These are phyloP conservation scores for Penicillium macrosclerotiorum DNA, from an alignment of 495 filamentous ascomycete species.

Conservation along the genomic window DNA sequence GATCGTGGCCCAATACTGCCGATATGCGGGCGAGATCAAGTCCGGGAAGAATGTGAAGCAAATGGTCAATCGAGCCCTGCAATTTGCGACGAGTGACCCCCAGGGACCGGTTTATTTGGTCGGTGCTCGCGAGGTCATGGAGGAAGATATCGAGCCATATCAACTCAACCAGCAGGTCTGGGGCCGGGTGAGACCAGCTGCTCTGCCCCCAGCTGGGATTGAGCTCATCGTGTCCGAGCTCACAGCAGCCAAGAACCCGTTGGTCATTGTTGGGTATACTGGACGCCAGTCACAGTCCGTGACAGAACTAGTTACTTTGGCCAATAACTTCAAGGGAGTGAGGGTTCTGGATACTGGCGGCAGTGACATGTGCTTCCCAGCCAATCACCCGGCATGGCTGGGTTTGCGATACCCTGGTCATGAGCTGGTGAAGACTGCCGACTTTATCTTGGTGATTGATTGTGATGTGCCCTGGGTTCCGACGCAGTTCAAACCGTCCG, in stretches of 20 bases:
- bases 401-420: constrained; percentile 78
- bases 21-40: constrained; percentile 89
- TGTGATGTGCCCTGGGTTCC: constrained; percentile 80
- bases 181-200: constrained; percentile 73
- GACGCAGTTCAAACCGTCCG: constrained; percentile 54
- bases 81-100: constrained; percentile 79
- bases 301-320: constrained; percentile 70
- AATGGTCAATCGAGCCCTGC: constrained; percentile 86
- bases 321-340: constrained; percentile 73
- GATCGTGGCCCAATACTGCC: constrained; percentile 89
- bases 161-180: constrained; percentile 69
- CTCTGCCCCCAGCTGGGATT: constrained; percentile 63
- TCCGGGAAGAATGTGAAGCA: constrained; percentile 93
- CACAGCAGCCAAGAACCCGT: constrained; percentile 67
- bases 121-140: constrained; percentile 87
- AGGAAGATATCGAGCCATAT: constrained; percentile 86
- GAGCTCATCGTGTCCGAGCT: constrained; percentile 69
- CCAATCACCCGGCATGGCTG: constrained; percentile 69
- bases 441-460: constrained; percentile 82
- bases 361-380: constrained; percentile 95
- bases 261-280: constrained; percentile 80
- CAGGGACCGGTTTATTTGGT: constrained; percentile 84
- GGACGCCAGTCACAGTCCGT: constrained; percentile 74
- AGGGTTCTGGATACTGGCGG: constrained; percentile 87
- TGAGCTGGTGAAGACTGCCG: constrained; percentile 69